Conservation (phyloP, 257 asterid species). For the Buddleja alternifolia region DNA sequence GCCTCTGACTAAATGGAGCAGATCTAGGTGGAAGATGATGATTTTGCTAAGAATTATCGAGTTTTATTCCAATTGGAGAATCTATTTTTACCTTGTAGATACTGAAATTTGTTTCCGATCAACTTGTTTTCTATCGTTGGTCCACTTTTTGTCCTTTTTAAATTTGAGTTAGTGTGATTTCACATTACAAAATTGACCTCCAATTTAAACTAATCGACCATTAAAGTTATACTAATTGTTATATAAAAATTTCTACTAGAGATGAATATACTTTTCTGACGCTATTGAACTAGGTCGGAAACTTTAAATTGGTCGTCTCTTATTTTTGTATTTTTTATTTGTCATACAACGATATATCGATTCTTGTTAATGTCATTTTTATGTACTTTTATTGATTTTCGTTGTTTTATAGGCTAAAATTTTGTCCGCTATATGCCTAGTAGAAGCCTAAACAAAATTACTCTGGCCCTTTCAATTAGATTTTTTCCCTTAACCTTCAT, state of each 20-base stretch:
- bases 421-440: constrained; percentile 2
- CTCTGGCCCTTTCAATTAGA: constrained; percentile 2
- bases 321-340: constrained; percentile 15
- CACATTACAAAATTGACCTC: not conserved
- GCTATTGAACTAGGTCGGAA: constrained; percentile 3
- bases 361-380: constrained; percentile 2
- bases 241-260: not conserved
- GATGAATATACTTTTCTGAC: not conserved
- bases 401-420: constrained; percentile 10
- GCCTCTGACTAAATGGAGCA: not conserved
- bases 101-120: not conserved
- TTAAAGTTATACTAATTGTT: not conserved
- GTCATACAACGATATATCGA: not conserved
- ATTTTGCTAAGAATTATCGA: constrained; percentile 3
- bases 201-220: not conserved
- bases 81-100: not conserved
- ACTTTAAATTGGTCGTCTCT: constrained; percentile 2
- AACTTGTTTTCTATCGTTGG: not conserved
- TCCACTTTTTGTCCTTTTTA: not conserved
- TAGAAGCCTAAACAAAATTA: not conserved
- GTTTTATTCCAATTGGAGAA: not conserved
- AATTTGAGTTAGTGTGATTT: not conserved
- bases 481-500: not conserved
- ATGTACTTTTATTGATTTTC: constrained; percentile 6
- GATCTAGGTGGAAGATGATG: constrained; percentile 18